Evolutionary conservation across 2,329 filamentous ascomycete species (phyloP).

Genomic region (Colletotrichum spinosum): DNA sequence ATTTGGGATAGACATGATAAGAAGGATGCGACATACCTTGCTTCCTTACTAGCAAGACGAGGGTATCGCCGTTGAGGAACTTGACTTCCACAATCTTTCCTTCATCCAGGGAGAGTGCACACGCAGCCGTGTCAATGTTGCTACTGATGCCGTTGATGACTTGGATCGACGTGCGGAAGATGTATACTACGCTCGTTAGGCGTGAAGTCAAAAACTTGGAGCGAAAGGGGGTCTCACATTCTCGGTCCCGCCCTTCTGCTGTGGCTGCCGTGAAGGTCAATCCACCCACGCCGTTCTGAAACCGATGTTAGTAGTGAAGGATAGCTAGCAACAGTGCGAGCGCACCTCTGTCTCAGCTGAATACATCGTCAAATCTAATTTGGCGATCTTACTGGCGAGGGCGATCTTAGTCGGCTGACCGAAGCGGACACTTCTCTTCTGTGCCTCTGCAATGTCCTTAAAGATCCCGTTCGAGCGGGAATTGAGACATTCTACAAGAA

Average conservation of each 20-base stretch:
- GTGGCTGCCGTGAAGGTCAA: conserved; percentile 56
- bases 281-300: conserved; percentile 48
- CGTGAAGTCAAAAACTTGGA: conserved; percentile 1
- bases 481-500: conserved; percentile 70
- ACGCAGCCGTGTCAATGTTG: conserved; percentile 50
- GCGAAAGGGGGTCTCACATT: conserved; percentile 46
- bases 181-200: conserved; percentile 54
- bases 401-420: conserved; percentile 64
- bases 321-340: neutral
- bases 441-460: conserved; percentile 74
- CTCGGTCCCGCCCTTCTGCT: conserved; percentile 47
- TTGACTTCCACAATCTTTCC: conserved; percentile 70
- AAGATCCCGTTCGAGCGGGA: conserved; percentile 72
- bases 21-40: conserved; percentile 45
- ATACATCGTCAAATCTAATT: conserved; percentile 70
- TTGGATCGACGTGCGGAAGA: conserved; percentile 65
- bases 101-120: conserved; percentile 54
- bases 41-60: conserved; percentile 69
- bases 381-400: conserved; percentile 58
- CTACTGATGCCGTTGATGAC: conserved; percentile 71
- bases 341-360: conserved; percentile 49
- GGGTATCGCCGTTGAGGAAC: conserved; percentile 71
- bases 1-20: neutral
- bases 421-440: conserved; percentile 76
- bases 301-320: conserved; percentile 10